Evolutionary conservation across 257 asterid genomes (phyloP).

Genomic region (Ballota nigra): DNA sequence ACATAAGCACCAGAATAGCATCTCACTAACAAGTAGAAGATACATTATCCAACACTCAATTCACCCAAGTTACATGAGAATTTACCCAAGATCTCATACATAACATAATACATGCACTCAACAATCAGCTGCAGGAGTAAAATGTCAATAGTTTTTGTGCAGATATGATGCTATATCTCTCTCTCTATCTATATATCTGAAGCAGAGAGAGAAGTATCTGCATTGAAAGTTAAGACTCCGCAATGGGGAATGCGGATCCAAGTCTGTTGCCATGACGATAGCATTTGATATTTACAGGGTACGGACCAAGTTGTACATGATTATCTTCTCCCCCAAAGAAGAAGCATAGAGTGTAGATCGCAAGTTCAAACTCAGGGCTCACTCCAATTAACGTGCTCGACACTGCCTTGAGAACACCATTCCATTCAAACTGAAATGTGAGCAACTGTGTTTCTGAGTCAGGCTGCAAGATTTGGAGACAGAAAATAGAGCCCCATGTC

Average conservation of each 20-base stretch:
- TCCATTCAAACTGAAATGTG: constrained; percentile 94
- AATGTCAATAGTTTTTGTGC: background rate
- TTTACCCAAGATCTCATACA: background rate
- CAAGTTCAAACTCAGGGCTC: constrained; percentile 95
- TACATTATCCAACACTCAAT: background rate
- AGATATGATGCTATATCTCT: background rate
- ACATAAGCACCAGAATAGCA: background rate
- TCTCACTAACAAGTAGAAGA: background rate
- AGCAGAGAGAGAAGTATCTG: background rate
- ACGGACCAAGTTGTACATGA: constrained; percentile 79
- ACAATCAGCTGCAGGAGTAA: background rate
- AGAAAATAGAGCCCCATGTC: background rate
- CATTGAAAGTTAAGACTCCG: constrained; percentile 41
- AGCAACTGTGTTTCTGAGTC: constrained; percentile 82
- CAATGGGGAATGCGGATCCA: constrained; percentile 87
- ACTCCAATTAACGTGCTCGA: constrained; percentile 88
- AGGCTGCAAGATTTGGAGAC: constrained; percentile 53
- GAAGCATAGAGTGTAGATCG: constrained; percentile 79
- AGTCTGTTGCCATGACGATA: constrained; percentile 68
- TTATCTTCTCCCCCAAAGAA: constrained; percentile 78
- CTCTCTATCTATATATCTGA: background rate
- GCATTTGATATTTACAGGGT: constrained; percentile 75
- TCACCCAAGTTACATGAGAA: background rate
- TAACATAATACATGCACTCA: background rate
- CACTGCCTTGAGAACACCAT: constrained; percentile 83